phyloP scores from a whole-genome alignment of 805 yeast genomes.

The Lachancea sp. region DNA sequence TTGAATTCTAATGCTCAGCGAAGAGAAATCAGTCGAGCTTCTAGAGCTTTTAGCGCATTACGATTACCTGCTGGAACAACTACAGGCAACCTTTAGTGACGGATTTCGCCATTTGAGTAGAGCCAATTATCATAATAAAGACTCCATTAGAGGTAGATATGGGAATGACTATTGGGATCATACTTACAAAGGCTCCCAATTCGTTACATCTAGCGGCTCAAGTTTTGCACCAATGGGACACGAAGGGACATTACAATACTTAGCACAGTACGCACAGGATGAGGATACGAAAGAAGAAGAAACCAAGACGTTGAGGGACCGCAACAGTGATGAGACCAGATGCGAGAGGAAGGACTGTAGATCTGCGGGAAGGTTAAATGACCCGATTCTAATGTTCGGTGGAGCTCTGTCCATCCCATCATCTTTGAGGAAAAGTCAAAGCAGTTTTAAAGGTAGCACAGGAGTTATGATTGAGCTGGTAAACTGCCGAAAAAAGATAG shows the following conservation, averaged over 20 bases:
- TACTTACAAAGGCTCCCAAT: conserved; percentile 22
- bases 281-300: conserved; percentile 4
- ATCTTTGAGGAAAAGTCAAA: conserved; percentile 24
- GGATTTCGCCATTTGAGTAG: conserved; percentile 27
- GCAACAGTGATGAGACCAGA: conserved; percentile 1
- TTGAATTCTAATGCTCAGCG: conserved; percentile 5
- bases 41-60: conserved; percentile 20
- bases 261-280: background rate
- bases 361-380: conserved; percentile 7
- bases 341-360: background rate
- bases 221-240: background rate
- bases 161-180: conserved; percentile 32
- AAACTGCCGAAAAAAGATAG: conserved; percentile 18
- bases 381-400: conserved; percentile 31
- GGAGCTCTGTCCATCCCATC: conserved; percentile 25
- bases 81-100: conserved; percentile 20
- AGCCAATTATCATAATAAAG: conserved; percentile 31
- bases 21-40: conserved; percentile 11
- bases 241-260: background rate
- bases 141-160: conserved; percentile 27
- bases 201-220: conserved; percentile 8
- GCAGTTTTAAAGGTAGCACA: conserved; percentile 22
- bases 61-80: conserved; percentile 25
- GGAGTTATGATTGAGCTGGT: conserved; percentile 20
- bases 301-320: conserved; percentile 1